Conservation (phyloP, 176 grass and related monocot species). For the Aegilops speltoides region DNA sequence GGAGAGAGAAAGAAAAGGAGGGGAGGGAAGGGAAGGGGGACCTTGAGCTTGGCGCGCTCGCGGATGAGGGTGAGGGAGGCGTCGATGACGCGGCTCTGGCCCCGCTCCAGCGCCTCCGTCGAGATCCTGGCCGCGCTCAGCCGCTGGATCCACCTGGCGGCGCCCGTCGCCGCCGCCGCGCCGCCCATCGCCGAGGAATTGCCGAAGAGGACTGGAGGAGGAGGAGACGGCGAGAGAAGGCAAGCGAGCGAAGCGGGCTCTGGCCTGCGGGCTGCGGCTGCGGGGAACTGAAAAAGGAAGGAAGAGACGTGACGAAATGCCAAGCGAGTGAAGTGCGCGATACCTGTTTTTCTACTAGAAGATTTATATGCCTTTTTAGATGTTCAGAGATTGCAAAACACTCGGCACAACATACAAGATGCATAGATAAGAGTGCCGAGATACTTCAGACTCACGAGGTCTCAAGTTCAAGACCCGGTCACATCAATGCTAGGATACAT, state of each 20-base stretch:
- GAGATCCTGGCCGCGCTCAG: conserved; percentile 62
- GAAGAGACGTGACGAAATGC: background rate
- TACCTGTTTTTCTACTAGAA: background rate
- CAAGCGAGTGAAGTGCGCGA: background rate
- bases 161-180: conserved; percentile 35
- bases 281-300: background rate
- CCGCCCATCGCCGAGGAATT: conserved; percentile 28
- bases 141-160: conserved; percentile 66
- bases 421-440: too few relatives aligned
- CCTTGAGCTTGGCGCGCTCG: conserved; percentile 97
- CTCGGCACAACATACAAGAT: too few relatives aligned
- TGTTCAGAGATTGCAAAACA: too few relatives aligned
- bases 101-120: conserved; percentile 65
- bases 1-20: fast-evolving
- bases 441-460: too few relatives aligned
- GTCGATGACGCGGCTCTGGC: conserved; percentile 89
- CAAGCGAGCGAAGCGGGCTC: background rate
- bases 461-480: too few relatives aligned
- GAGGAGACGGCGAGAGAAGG: background rate
- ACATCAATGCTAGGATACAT: too few relatives aligned
- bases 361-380: too few relatives aligned
- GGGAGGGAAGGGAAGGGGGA: background rate
- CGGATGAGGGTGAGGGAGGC: conserved; percentile 97
- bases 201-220: too few relatives aligned
- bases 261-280: background rate